Evolutionary conservation across 2,329 filamentous ascomycete genomes (phyloP).

Genomic region (Lachnellula hyalina): DNA sequence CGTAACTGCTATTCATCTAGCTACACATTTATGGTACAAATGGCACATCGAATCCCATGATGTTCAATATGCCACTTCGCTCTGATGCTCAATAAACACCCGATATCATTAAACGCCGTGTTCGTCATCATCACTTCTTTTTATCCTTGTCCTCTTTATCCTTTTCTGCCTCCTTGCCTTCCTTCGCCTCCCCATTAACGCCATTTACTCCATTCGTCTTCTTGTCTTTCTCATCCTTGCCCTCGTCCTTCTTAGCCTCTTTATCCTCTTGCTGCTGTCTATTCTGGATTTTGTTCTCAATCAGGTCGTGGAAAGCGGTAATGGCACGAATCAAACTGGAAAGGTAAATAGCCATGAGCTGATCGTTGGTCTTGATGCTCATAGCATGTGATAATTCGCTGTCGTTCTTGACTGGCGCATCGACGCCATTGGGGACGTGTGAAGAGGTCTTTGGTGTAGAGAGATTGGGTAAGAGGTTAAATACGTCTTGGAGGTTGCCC

Average conservation of each 20-base stretch:
- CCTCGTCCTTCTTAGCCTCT: conserved; percentile 67
- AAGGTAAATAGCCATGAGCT: conserved; percentile 97
- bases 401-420: conserved; percentile 51
- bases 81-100: conserved; percentile 24
- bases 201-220: conserved; percentile 54
- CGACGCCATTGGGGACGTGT: conserved; percentile 41
- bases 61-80: conserved; percentile 23
- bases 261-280: conserved; percentile 94
- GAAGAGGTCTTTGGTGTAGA: conserved; percentile 70
- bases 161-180: conserved; percentile 42
- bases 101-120: conserved; percentile 16
- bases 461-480: conserved; percentile 95
- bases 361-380: conserved; percentile 98
- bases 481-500: conserved; percentile 97
- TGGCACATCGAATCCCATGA: conserved; percentile 21
- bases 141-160: conserved; percentile 54
- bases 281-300: conserved; percentile 99
- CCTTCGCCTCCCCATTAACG: conserved; percentile 43
- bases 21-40: conserved; percentile 32
- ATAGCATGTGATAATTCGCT: conserved; percentile 91
- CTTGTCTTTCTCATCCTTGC: conserved; percentile 60
- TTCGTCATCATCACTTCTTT: conserved; percentile 34
- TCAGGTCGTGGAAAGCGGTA: conserved; percentile 97
- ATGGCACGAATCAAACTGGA: conserved; percentile 96
- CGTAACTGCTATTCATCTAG: conserved; percentile 23